Evolutionary conservation across 176 grass and related monocot genomes (phyloP), one percentile per base, ranked within the genome.

Genomic region (Pharus latifolius): DNA sequence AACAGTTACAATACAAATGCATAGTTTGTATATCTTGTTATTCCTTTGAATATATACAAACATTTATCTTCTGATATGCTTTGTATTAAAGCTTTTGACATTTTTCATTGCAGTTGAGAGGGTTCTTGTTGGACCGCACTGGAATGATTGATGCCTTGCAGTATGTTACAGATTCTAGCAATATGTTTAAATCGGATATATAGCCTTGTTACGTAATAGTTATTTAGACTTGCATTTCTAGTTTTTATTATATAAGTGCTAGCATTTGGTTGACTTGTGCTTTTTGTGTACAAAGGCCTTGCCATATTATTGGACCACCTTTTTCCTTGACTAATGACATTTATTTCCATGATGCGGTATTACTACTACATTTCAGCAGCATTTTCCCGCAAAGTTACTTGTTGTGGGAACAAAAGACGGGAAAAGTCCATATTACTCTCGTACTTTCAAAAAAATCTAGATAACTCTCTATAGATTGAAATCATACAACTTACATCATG

Each of bases 31-130:
- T 26, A 73, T 60, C 5, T 35, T 73, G 3, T 24, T 10, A 5
- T 56, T 72, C 56, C 68, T 38, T 38, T 2, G 17, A 49, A 54
- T 14, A 49, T 31, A 28, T 49, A 19, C 11, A 62, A 32, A 31
- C 7, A 1, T 31, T 54, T 20, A 10, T 76, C 47, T 75, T 64
- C 17, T 65, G 38, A 6, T 32, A 34, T 48, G 25, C 3, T 48
- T 58, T 79, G 12, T 14, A 69, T 71, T 56, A 32, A 83, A 58
- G 48, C 12, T 18, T 77, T 47, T 14, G 49, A 45, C 14, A 65
- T 23, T 62, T 62, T 49, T 53, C 46, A 12, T 49, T 82, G 47
- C 85, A 88, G 89, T 60, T 92, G n/a, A 88, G 64, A 71, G 72
- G 56, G 19, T 63, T 82, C 37, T 68, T 92, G 59, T 59, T 82